Percentiles rank a stretch among this genome's conserved stretches.
phyloP scores from a whole-genome alignment of 2,329 filamentous ascomycete species.

The Penicillium sp. region DNA sequence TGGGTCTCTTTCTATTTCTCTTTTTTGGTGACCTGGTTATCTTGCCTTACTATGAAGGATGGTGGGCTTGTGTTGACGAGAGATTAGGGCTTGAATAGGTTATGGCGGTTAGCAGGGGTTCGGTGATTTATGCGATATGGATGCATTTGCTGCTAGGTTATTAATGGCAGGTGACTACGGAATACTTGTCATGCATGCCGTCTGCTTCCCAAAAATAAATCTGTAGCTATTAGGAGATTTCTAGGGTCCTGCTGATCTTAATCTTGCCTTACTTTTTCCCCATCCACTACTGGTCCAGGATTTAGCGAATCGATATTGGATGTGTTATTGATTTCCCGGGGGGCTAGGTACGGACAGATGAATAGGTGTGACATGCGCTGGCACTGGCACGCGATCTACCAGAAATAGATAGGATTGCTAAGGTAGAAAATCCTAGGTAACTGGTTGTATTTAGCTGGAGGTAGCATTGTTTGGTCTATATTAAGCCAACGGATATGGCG shows the following conservation, averaged over 20 bases:
- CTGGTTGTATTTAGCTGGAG: not conserved
- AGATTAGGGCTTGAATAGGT: not conserved
- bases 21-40: not conserved
- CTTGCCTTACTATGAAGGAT: not conserved
- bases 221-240: not conserved
- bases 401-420: not conserved
- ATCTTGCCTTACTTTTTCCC: not conserved
- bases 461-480: not conserved
- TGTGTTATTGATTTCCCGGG: no score
- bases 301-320: not conserved
- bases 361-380: not conserved
- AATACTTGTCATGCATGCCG: not conserved
- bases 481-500: not conserved
- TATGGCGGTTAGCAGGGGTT: not conserved
- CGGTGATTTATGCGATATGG: not conserved
- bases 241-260: not conserved
- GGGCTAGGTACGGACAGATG: not conserved
- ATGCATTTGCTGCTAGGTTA: not conserved
- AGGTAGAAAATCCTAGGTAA: no score
- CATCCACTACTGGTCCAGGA: not conserved
- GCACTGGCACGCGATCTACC: not conserved
- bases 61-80: not conserved
- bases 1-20: not conserved
- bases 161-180: not conserved
- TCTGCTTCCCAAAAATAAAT: slow-evolving; percentile 5